phyloP scores from a whole-genome alignment of 2,329 filamentous ascomycete genomes.

The Dryadomyces quercus-mongolicae region DNA sequence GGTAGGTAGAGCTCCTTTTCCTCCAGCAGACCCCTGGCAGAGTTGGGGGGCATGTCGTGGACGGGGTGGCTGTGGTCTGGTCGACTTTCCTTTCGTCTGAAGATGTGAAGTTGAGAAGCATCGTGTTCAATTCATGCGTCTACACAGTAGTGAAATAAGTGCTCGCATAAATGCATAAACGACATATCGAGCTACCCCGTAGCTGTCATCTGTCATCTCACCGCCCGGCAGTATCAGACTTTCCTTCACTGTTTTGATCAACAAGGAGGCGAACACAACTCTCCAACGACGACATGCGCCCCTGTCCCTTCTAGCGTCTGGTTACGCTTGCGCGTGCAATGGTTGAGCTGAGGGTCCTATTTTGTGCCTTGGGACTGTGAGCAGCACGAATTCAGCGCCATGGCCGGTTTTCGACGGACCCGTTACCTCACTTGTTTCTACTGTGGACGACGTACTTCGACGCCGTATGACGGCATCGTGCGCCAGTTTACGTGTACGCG shows the following conservation, averaged over 20 bases:
- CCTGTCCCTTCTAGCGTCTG: too few relatives aligned
- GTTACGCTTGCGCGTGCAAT: too few relatives aligned
- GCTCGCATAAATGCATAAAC: too few relatives aligned
- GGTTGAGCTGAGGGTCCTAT: too few relatives aligned
- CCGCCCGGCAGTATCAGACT: conserved; percentile 12
- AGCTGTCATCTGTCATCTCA: not conserved
- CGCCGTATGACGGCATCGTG: conserved; percentile 43
- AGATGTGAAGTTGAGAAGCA: not conserved
- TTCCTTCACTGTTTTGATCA: not conserved
- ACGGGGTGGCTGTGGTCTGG: not conserved
- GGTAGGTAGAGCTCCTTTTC: too few relatives aligned
- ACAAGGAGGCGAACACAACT: not conserved
- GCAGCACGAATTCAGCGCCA: conserved; percentile 12
- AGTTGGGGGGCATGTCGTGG: too few relatives aligned
- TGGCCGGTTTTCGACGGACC: conserved; percentile 29
- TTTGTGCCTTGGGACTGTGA: too few relatives aligned
- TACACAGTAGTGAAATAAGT: too few relatives aligned
- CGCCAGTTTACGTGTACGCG: conserved; percentile 60
- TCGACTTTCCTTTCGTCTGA: not conserved
- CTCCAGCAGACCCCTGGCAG: too few relatives aligned
- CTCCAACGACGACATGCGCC: too few relatives aligned
- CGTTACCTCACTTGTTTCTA: conserved; percentile 64
- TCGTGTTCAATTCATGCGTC: not conserved
- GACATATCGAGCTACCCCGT: too few relatives aligned
- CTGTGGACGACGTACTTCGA: conserved; percentile 57